These are phyloP conservation scores for Scytalidium lignicola DNA, from an alignment of 2,329 filamentous ascomycete genomes.

Conservation along the genomic window DNA sequence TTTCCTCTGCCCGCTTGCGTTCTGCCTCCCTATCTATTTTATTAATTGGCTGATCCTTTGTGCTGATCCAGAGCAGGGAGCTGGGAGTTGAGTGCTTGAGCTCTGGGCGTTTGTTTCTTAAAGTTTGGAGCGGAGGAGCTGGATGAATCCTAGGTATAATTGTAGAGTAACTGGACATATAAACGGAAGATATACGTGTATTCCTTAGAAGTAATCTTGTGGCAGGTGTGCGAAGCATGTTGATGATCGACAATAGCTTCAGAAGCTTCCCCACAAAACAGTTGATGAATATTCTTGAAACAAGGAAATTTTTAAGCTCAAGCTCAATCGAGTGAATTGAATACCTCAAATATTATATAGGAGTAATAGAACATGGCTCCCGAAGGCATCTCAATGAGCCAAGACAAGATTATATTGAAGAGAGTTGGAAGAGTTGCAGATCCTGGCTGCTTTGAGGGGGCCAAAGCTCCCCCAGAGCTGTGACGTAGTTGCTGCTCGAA, in stretches of 20 bases:
- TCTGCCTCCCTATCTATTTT: slow-evolving; percentile 52
- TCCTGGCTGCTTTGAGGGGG: neutral
- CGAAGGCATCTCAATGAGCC: neutral
- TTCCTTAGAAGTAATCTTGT: slow-evolving; percentile 24
- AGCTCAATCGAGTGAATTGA: neutral
- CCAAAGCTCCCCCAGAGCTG: neutral
- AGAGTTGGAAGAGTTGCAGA: neutral
- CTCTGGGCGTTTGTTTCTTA: slow-evolving; percentile 20
- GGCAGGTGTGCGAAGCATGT: slow-evolving; percentile 26
- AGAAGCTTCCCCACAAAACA: neutral
- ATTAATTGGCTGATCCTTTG: slow-evolving; percentile 25
- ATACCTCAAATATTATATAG: neutral
- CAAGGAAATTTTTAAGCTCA: neutral
- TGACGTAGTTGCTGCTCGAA: neutral
- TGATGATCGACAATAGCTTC: slow-evolving; percentile 9
- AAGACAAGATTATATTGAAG: neutral
- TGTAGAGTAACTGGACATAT: slow-evolving; percentile 20
- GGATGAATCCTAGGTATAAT: slow-evolving; percentile 18
- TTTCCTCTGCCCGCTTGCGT: slow-evolving; percentile 45
- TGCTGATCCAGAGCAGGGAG: slow-evolving; percentile 41
- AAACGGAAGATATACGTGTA: slow-evolving; percentile 17
- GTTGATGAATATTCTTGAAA: neutral
- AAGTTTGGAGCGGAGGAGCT: slow-evolving; percentile 12
- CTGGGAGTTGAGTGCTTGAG: slow-evolving; percentile 34
- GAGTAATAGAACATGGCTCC: neutral